A percentile compares a stretch with the other conserved stretches of the same genome.
Evolutionary conservation across 2,329 filamentous ascomycete genomes (phyloP).

Genomic region (Pseudopithomyces maydicus): DNA sequence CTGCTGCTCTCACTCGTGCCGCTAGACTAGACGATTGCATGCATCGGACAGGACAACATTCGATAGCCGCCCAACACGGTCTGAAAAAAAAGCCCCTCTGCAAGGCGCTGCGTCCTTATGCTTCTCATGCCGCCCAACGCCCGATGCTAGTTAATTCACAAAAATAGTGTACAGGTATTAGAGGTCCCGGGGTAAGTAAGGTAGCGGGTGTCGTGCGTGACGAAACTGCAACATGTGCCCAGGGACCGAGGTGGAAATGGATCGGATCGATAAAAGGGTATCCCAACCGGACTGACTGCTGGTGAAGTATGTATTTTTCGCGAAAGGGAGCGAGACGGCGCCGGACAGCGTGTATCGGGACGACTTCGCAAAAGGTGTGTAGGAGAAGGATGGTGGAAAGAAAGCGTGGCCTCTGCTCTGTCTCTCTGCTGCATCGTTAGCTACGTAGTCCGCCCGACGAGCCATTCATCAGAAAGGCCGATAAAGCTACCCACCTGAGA

Average conservation of each 20-base stretch:
- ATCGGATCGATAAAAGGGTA: constrained; percentile 3
- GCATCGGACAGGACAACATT: not conserved
- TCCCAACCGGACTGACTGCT: not conserved
- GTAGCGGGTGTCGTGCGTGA: not conserved
- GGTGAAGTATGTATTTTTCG: not conserved
- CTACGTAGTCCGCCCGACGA: not conserved
- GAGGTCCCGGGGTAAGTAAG: not conserved
- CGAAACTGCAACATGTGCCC: not conserved
- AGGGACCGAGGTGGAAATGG: constrained; percentile 2
- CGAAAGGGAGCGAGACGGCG: not conserved
- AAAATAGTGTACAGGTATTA: constrained; percentile 16
- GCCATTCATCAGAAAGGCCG: not conserved
- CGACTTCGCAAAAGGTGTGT: no score
- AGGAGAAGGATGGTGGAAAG: no score
- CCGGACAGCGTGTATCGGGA: no score
- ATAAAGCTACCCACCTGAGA: not conserved
- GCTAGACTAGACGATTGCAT: not conserved
- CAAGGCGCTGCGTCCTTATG: not conserved
- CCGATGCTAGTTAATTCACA: constrained; percentile 6
- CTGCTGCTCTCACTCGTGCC: no score
- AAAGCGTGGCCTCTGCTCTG: no score
- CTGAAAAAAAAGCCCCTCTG: not conserved
- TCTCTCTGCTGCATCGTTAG: not conserved
- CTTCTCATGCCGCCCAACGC: constrained; percentile 12
- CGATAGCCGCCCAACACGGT: not conserved